phyloP scores from a whole-genome alignment of 2,329 filamentous ascomycete species.

The Xylariaceae sp. region DNA sequence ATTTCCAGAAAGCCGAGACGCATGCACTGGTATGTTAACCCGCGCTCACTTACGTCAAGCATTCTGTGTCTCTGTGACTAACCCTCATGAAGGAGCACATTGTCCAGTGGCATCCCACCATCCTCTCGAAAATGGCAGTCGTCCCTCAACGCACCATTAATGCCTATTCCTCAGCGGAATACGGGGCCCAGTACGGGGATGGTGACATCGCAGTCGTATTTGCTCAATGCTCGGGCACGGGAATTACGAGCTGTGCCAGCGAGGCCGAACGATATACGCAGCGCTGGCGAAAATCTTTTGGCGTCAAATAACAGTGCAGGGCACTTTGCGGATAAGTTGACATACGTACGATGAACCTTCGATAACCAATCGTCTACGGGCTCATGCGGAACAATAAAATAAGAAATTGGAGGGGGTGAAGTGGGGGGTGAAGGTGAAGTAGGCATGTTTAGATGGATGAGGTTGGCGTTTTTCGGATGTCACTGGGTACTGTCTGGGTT shows the following conservation, averaged over 20 bases:
- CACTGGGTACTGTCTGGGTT: conserved; percentile 8
- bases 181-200: conserved; percentile 65
- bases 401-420: background rate
- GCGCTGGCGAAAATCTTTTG: conserved; percentile 42
- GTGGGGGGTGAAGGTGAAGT: background rate
- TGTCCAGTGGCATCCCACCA: conserved; percentile 93
- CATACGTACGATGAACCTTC: background rate
- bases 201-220: conserved; percentile 84
- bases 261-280: conserved; percentile 55
- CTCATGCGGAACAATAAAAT: conserved; percentile 5
- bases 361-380: conserved; percentile 7
- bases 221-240: conserved; percentile 56
- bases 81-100: conserved; percentile 63
- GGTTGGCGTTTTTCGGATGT: conserved; percentile 21
- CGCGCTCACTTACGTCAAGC: background rate
- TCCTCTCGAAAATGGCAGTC: conserved; percentile 81
- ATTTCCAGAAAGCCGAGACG: conserved; percentile 89
- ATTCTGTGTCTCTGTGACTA: conserved; percentile 18
- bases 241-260: conserved; percentile 59
- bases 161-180: conserved; percentile 57
- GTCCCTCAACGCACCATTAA: conserved; percentile 84
- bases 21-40: conserved; percentile 70
- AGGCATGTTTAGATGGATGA: conserved; percentile 5
- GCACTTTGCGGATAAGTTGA: background rate
- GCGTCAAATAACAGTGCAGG: conserved; percentile 13